A percentile compares a stretch with the other conserved stretches of the same genome.
These are phyloP conservation scores for Musa acuminata DNA, from an alignment of 176 grass and related monocot species.

Conservation along the genomic window DNA sequence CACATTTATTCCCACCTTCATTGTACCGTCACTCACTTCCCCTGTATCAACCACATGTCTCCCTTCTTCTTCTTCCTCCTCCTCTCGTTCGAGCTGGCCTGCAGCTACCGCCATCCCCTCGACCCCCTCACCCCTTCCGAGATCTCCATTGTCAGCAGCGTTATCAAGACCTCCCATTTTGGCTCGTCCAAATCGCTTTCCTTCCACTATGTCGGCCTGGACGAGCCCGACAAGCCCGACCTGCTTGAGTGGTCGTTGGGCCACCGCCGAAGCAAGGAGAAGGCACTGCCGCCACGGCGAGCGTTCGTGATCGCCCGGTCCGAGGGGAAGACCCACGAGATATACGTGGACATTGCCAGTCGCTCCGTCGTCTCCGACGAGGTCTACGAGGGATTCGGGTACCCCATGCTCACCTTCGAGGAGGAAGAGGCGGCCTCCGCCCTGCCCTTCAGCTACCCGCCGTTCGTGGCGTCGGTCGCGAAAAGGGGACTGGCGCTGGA, in stretches of 20 bases:
- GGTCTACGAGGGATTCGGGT: slow-evolving; percentile 34
- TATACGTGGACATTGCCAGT: slow-evolving; percentile 26
- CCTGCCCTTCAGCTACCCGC: slow-evolving; percentile 31
- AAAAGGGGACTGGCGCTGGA: slow-evolving; percentile 25
- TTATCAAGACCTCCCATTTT: slow-evolving; percentile 32
- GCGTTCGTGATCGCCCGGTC: slow-evolving; percentile 47
- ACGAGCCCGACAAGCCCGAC: slow-evolving; percentile 62
- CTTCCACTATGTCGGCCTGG: slow-evolving; percentile 81
- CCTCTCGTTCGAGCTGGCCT: slow-evolving; percentile 17
- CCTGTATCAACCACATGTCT: too few relatives aligned
- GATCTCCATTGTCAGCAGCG: slow-evolving; percentile 19
- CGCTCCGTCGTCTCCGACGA: slow-evolving; percentile 23
- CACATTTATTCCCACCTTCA: too few relatives aligned
- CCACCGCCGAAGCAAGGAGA: neutral
- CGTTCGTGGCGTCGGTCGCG: slow-evolving; percentile 42
- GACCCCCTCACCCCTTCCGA: slow-evolving; percentile 46
- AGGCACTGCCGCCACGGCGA: slow-evolving; percentile 9
- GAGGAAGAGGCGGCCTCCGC: slow-evolving; percentile 34
- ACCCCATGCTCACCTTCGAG: slow-evolving; percentile 37
- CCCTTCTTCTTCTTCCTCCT: slow-evolving; percentile 7
- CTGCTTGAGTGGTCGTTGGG: slow-evolving; percentile 15
- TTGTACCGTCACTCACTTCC: too few relatives aligned
- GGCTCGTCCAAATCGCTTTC: slow-evolving; percentile 17
- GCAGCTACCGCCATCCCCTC: slow-evolving; percentile 27
- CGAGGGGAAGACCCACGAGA: slow-evolving; percentile 38